These are phyloP conservation scores for Trichosanthes truncata DNA, from an alignment of 306 rosid species.

Conservation along the genomic window DNA sequence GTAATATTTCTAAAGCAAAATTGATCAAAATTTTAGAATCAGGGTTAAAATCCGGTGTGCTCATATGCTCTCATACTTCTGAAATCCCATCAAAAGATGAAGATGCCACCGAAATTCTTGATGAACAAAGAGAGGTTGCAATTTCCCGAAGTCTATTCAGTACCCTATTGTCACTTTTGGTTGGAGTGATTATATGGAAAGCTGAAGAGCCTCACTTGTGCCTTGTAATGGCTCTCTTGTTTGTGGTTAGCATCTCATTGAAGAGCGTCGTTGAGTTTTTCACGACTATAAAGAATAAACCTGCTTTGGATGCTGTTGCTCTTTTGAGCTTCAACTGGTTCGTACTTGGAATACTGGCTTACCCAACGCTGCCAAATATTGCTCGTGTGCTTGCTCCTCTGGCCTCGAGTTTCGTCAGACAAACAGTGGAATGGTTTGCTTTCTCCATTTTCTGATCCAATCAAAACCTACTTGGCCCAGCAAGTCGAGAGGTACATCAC, in stretches of 20 bases:
- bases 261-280: conserved; percentile 67
- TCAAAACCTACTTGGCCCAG: conserved; percentile 10
- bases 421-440: conserved; percentile 21
- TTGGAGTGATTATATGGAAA: conserved; percentile 59
- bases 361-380: conserved; percentile 59
- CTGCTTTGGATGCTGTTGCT: conserved; percentile 65
- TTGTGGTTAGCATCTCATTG: conserved; percentile 69
- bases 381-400: conserved; percentile 31
- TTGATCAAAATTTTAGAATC: conserved; percentile 19
- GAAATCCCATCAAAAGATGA: neutral
- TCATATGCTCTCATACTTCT: neutral
- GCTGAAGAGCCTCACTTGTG: conserved; percentile 77
- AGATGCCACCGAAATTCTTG: conserved; percentile 14
- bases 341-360: conserved; percentile 64
- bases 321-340: conserved; percentile 83
- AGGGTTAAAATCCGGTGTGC: neutral
- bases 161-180: conserved; percentile 51
- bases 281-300: conserved; percentile 47
- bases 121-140: conserved; percentile 38
- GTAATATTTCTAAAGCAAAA: conserved; percentile 21
- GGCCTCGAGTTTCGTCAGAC: conserved; percentile 13
- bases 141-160: conserved; percentile 60
- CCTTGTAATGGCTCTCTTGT: conserved; percentile 64
- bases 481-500: neutral
- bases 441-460: conserved; percentile 11